phyloP scores from a whole-genome alignment of 805 yeast genomes.

The Sugiyamaella marilandica region DNA sequence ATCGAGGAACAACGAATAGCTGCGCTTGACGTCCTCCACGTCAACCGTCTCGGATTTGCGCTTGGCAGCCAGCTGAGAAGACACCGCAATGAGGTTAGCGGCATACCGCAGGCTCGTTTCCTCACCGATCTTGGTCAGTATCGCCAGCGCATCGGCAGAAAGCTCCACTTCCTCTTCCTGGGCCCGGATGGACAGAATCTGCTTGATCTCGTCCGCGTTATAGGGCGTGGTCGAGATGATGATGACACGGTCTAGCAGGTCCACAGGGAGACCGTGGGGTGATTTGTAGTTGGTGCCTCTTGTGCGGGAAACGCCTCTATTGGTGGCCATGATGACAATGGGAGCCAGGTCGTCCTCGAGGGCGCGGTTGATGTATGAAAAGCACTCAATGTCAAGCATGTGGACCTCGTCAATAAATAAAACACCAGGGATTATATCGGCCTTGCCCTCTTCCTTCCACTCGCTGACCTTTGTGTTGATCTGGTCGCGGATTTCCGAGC shows the following conservation, averaged over 20 bases:
- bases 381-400: constrained; percentile 96
- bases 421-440: constrained; percentile 94
- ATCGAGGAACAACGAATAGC: constrained; percentile 82
- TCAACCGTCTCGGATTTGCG: constrained; percentile 70
- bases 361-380: constrained; percentile 92
- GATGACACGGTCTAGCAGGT: constrained; percentile 86
- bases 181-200: constrained; percentile 83
- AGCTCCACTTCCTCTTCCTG: constrained; percentile 91
- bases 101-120: constrained; percentile 92
- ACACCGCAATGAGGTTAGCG: constrained; percentile 81
- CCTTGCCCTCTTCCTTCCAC: constrained; percentile 99
- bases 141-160: constrained; percentile 73
- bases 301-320: constrained; percentile 89
- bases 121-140: constrained; percentile 82
- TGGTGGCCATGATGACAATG: constrained; percentile 96
- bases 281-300: constrained; percentile 91
- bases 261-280: constrained; percentile 97
- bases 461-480: constrained; percentile 95
- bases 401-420: constrained; percentile 96
- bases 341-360: constrained; percentile 96
- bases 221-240: constrained; percentile 84
- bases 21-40: constrained; percentile 78
- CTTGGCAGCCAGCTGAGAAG: constrained; percentile 79
- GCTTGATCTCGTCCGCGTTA: constrained; percentile 74
- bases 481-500: constrained; percentile 93